Evolutionary conservation across 768 basidiomycete species (phyloP).

Genomic region (Trametes coccinea): DNA sequence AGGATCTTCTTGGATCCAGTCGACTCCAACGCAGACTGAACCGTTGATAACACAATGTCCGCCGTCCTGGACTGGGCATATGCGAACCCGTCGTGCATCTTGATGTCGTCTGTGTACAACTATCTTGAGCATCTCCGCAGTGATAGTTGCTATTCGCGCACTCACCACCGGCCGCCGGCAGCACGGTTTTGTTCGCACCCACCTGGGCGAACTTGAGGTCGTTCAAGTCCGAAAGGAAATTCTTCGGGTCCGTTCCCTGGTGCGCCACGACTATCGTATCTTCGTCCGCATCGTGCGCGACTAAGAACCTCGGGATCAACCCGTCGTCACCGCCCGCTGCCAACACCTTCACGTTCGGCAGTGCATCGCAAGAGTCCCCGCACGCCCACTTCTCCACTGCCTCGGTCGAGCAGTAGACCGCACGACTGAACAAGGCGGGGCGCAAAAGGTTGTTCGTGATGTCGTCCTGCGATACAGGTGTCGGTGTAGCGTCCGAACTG

Average conservation of each 20-base stretch:
- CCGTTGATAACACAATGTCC: constrained; percentile 34
- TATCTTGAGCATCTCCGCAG: not conserved
- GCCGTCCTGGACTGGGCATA: constrained; percentile 42
- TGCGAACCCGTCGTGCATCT: constrained; percentile 44
- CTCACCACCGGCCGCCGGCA: constrained; percentile 33
- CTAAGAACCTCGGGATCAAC: constrained; percentile 21
- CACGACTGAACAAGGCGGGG: constrained; percentile 39
- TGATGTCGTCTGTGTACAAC: constrained; percentile 24
- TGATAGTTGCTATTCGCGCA: not conserved
- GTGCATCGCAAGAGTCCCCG: constrained; percentile 16
- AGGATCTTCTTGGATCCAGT: constrained; percentile 39
- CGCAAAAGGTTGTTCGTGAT: constrained; percentile 25
- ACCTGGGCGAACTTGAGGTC: constrained; percentile 35
- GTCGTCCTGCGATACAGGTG: constrained; percentile 9
- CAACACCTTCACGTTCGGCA: constrained; percentile 21
- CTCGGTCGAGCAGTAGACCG: constrained; percentile 39
- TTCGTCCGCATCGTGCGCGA: constrained; percentile 38
- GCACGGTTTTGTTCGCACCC: constrained; percentile 34
- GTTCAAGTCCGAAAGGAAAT: constrained; percentile 39
- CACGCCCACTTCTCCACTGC: constrained; percentile 34
- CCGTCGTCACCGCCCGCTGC: constrained; percentile 29
- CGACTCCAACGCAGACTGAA: constrained; percentile 32
- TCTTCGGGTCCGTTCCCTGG: constrained; percentile 39
- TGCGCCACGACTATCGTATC: constrained; percentile 43
- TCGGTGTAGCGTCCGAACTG: not conserved